Percentiles rank a stretch among this genome's conserved stretches.
Conservation (phyloP, 139 green algal genomes). For the Monoraphidium neglectum region DNA sequence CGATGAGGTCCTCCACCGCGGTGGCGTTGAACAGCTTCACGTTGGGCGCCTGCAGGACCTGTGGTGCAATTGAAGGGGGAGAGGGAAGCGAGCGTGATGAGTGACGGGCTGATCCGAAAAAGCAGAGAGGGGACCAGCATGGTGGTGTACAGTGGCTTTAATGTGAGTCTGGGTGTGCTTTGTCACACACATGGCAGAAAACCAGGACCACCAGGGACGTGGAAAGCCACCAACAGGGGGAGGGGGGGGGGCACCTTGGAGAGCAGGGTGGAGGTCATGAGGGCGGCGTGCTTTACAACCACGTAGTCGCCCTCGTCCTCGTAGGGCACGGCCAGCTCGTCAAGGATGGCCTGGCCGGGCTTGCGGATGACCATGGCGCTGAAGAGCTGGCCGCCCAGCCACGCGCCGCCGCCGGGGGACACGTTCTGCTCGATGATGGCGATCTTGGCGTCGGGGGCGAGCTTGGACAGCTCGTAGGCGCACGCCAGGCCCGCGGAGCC, state of each 20-base stretch:
- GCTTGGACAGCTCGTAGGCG: constrained; percentile 95
- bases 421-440: constrained; percentile 91
- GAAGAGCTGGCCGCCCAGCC: constrained; percentile 97
- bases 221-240: not conserved
- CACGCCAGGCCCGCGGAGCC: constrained; percentile 85
- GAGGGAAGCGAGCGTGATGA: no score
- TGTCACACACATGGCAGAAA: no score
- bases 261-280: constrained; percentile 95
- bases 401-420: constrained; percentile 83
- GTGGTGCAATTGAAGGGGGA: no score
- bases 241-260: constrained; percentile 92
- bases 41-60: constrained; percentile 75
- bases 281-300: constrained; percentile 94
- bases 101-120: no score
- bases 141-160: no score
- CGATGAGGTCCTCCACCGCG: constrained; percentile 69
- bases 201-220: not conserved
- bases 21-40: constrained; percentile 99
- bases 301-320: constrained; percentile 96
- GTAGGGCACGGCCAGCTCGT: constrained; percentile 80
- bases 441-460: constrained; percentile 86
- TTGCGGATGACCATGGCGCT: constrained; percentile 95
- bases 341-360: constrained; percentile 66
- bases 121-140: no score
- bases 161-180: no score